Percentiles rank a stretch among this genome's conserved stretches.
These are phyloP conservation scores for Metschnikowia similis DNA, from an alignment of 805 yeast genomes.

Conservation along the genomic window DNA sequence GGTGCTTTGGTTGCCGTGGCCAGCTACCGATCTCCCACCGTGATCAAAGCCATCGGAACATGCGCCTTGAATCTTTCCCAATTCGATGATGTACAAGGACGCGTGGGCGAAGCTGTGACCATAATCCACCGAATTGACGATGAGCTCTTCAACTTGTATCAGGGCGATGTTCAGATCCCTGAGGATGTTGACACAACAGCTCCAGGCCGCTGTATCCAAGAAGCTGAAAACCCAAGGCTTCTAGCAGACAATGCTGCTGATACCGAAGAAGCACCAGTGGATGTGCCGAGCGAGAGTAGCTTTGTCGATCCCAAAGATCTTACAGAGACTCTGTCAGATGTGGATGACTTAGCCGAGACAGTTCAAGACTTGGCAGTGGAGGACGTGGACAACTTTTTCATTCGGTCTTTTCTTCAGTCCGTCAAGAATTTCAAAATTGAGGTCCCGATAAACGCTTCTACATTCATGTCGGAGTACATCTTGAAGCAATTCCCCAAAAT, in stretches of 20 bases:
- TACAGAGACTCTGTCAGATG: background rate
- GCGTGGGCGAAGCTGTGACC: conserved; percentile 74
- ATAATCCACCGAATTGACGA: conserved; percentile 69
- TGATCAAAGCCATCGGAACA: conserved; percentile 69
- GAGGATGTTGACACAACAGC: conserved; percentile 14
- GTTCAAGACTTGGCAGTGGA: conserved; percentile 44
- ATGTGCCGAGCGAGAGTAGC: background rate
- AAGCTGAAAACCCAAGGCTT: conserved; percentile 2
- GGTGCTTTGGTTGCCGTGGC: conserved; percentile 74
- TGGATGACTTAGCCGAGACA: conserved; percentile 28
- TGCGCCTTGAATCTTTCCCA: conserved; percentile 47
- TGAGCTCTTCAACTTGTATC: conserved; percentile 50
- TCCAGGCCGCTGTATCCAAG: background rate
- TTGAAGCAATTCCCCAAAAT: conserved; percentile 70
- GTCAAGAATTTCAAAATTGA: conserved; percentile 53
- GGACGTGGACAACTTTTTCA: conserved; percentile 72
- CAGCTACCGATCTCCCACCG: conserved; percentile 53
- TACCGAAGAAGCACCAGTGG: background rate
- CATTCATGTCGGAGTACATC: conserved; percentile 67
- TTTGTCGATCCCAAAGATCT: background rate
- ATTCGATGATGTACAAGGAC: conserved; percentile 49
- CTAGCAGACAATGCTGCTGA: background rate
- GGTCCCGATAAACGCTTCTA: conserved; percentile 69
- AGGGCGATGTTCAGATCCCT: conserved; percentile 38
- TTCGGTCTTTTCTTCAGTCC: conserved; percentile 66